Evolutionary conservation across 148 eudicot species (phyloP).

Genomic region (Rhododendron williamsianum): DNA sequence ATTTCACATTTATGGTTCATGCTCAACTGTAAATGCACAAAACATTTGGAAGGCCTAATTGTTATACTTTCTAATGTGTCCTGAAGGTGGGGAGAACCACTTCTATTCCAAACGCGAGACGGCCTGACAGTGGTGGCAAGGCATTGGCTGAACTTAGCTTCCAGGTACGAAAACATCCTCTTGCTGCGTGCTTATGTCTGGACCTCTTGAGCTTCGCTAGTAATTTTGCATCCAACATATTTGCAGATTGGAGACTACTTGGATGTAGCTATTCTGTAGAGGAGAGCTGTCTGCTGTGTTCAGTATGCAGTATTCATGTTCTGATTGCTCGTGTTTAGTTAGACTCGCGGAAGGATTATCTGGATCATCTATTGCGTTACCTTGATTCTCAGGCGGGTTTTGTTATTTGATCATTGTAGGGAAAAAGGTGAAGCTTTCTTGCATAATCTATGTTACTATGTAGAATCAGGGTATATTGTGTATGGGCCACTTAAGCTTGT

Average conservation of each 20-base stretch:
- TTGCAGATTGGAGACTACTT: constrained; percentile 58
- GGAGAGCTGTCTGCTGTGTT: constrained; percentile 1
- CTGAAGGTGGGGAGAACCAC: constrained; percentile 58
- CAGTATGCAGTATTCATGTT: constrained; percentile 3
- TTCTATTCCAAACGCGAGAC: constrained; percentile 35
- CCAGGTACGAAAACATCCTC: constrained; percentile 24
- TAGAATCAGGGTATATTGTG: neutral
- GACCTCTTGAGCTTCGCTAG: neutral
- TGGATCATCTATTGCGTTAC: neutral
- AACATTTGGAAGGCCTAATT: neutral
- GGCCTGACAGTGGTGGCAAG: constrained; percentile 46
- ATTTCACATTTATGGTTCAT: neutral
- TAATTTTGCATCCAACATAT: constrained; percentile 1
- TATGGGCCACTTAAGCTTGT: neutral
- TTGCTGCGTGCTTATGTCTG: neutral
- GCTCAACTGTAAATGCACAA: neutral
- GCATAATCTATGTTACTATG: neutral
- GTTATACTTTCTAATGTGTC: constrained; percentile 1
- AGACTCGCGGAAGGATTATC: neutral
- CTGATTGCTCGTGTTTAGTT: neutral
- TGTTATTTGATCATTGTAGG: neutral
- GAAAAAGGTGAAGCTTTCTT: neutral
- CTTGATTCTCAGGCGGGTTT: neutral
- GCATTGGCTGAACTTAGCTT: constrained; percentile 51
- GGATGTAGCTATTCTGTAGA: constrained; percentile 46